These are phyloP conservation scores for Suillus clintonianus DNA, from an alignment of 768 basidiomycete genomes.

Conservation along the genomic window DNA sequence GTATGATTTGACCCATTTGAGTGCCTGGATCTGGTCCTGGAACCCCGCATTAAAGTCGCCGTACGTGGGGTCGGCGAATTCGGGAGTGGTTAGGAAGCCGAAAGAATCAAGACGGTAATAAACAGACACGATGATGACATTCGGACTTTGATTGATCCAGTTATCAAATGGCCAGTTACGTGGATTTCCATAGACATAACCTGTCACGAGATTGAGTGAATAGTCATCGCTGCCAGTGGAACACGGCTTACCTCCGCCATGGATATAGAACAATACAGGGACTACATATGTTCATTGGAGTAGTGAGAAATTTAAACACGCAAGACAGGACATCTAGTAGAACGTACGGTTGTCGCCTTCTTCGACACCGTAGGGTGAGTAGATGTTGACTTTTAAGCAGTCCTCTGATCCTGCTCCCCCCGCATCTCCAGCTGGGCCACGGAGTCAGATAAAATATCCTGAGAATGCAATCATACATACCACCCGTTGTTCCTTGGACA, in stretches of 20 bases:
- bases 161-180: conserved; percentile 66
- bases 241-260: conserved; percentile 34
- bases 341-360: conserved; percentile 48
- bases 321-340: not conserved
- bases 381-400: conserved; percentile 71
- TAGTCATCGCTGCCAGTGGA: not conserved
- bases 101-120: conserved; percentile 67
- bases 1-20: conserved; percentile 41
- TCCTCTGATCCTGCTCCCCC: conserved; percentile 71
- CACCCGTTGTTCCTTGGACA: conserved; percentile 56
- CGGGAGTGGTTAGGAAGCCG: conserved; percentile 61
- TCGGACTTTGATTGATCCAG: conserved; percentile 65
- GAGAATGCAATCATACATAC: conserved; percentile 25
- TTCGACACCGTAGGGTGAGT: conserved; percentile 51
- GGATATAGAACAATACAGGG: conserved; percentile 44
- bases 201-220: conserved; percentile 23
- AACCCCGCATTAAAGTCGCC: conserved; percentile 59
- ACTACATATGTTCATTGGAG: conserved; percentile 19
- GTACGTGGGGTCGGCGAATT: conserved; percentile 38
- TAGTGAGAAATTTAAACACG: not conserved
- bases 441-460: not conserved
- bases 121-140: conserved; percentile 64
- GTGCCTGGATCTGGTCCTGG: conserved; percentile 50
- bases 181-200: conserved; percentile 62
- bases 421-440: conserved; percentile 47